Evolutionary conservation across 305 asterid species (phyloP).

Genomic region (Plantago lanceolata): DNA sequence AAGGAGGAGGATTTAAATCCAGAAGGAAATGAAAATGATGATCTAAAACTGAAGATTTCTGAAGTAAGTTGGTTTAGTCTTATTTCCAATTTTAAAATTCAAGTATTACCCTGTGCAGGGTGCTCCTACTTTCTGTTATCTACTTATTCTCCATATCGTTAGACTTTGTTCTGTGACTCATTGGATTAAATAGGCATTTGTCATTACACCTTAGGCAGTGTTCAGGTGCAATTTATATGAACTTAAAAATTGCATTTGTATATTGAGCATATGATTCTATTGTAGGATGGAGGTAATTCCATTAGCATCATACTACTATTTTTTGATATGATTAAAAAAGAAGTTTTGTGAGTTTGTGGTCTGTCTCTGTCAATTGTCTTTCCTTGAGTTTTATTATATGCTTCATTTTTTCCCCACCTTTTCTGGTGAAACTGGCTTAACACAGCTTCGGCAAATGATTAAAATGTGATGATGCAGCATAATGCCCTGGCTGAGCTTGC

Average conservation of each 20-base stretch:
- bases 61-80: conserved; percentile 50
- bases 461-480: neutral
- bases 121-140: neutral
- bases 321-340: conserved; percentile 13
- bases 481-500: too few relatives aligned
- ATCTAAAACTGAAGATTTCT: conserved; percentile 69
- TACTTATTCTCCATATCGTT: neutral
- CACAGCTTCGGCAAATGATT: neutral
- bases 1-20: conserved; percentile 68
- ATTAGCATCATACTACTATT: neutral
- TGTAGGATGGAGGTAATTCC: neutral
- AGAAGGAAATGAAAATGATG: conserved; percentile 56
- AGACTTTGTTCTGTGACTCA: neutral
- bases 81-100: neutral
- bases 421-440: neutral
- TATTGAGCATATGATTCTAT: conserved; percentile 1
- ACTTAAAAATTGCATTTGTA: neutral
- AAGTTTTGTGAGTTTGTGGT: neutral
- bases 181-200: neutral
- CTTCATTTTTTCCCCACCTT: neutral
- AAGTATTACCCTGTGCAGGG: neutral
- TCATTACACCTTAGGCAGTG: too few relatives aligned
- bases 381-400: conserved; percentile 1
- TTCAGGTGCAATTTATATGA: neutral
- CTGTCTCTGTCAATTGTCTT: neutral